These are phyloP conservation scores for Letharia lupina DNA, from an alignment of 495 filamentous ascomycete genomes.

Conservation along the genomic window DNA sequence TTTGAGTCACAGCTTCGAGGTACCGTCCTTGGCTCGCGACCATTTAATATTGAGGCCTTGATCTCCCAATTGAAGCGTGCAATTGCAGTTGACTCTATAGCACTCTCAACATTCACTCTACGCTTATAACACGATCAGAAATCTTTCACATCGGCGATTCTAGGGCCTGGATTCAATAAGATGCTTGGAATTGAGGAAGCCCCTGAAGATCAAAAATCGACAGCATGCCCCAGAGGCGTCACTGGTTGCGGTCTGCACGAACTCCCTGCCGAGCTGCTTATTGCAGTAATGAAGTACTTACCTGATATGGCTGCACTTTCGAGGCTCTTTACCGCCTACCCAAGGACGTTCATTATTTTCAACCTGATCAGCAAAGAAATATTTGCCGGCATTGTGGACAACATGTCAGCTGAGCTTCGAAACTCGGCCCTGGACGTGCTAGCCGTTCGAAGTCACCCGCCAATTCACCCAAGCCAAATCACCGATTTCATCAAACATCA, in stretches of 20 bases:
- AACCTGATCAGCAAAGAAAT: background rate
- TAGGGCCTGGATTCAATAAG: background rate
- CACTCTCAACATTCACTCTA: too few relatives aligned
- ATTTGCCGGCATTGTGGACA: background rate
- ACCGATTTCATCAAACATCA: background rate
- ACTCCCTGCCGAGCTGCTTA: slow-evolving; percentile 5
- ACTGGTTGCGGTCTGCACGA: background rate
- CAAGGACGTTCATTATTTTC: background rate
- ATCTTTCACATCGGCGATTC: too few relatives aligned
- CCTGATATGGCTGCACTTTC: background rate
- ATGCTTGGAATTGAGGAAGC: background rate
- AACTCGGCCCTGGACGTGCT: background rate
- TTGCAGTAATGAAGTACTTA: slow-evolving; percentile 3
- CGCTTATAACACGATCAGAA: too few relatives aligned
- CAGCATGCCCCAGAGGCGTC: background rate
- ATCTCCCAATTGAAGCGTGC: background rate
- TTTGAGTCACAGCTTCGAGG: background rate
- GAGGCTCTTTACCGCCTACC: background rate
- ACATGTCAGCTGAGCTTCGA: background rate
- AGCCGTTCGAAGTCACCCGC: background rate
- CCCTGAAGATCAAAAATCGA: background rate
- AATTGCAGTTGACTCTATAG: too few relatives aligned
- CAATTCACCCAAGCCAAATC: background rate
- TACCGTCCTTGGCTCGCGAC: background rate
- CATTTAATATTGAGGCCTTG: background rate